Base-by-base conservation (phyloP, 495 filamentous ascomycete genomes). In the Neurospora sp. region DNA sequence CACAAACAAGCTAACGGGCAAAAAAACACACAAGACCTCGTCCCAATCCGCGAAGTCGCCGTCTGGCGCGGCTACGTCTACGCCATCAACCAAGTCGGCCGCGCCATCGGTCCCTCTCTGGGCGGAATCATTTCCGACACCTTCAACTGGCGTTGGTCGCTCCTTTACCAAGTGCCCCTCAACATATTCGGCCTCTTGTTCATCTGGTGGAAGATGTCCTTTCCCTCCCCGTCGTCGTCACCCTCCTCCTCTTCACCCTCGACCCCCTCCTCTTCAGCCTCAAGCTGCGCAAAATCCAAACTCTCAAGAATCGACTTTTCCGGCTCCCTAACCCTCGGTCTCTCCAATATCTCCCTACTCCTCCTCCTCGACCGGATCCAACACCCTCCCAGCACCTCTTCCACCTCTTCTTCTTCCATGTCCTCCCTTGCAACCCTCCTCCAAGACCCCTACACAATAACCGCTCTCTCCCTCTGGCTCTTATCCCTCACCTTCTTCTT, bases 1-100 rank as follows among this genome's bases (percentile, higher is more conserved):
- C n/a, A n/a, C n/a, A n/a, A n/a, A n/a, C n/a, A n/a, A 31, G 40
- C 22, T 72, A 31, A 72, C 39, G 9, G n/a, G 10, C 9, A 48
- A 10, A 22, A 31, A 27, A 9, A n/a, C 22, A 31, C 31, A 35
- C 27, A n/a, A 75, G 74, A 75, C 48, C 74, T 74, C 9, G 69
- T 75, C 0, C 72, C 74, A 3, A 61, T 75, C 14, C 74, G 74
- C 18, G 74, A 75, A 10, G 74, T 75, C 6, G 74, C 74, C n/a
- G 74, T 75, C 9, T 75, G 74, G 74, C 72, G 74, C 44, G 70
- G 74, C 8, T 75, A 75, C 27, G 74, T 70, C 8, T 75, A 75
- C 42, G 61, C 74, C 3, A 40, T 75, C 41, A 75, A 75, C 42
- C 74, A 75, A 31, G 35, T 74, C n/a, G 74, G 74, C 3, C 53